Evolutionary conservation across 2,329 filamentous ascomycete species (phyloP), one percentile per base, ranked within the genome.

Genomic region (Xylaria sp.): DNA sequence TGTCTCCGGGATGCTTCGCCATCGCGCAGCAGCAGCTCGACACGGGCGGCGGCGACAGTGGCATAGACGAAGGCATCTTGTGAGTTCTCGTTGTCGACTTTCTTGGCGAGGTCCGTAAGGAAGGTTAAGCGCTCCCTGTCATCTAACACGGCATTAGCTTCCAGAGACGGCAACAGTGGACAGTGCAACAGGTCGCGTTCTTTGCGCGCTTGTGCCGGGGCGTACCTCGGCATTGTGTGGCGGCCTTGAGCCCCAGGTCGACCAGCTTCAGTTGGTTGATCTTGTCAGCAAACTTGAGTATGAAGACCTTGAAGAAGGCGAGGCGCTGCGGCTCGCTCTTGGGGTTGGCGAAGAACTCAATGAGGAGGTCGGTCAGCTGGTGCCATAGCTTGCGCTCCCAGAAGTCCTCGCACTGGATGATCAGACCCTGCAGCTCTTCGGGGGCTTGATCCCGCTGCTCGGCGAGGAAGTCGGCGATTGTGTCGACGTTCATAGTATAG

Each of bases 371-470:
- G 44, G 96, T 99, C 75, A 99, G 91, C 84, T 99, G 94, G 85
- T 99, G 96, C 96, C 96, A 99, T 83, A 99, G 88, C 85, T 98
- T 98, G 78, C 95, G 91, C 86, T 99, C 96, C 96, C 96, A 99
- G 79, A 90, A 93, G 80, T 97, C 94, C 85, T 99, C 96, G 74
- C 99, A 97, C 77, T 91, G 90, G 76, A 99, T 88, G 81, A 98
- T 93, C 78, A 93, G 89, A 77, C 91, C 88, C 83, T 98, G 94
- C 63, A 97, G 89, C 81, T 97, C 92, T 75, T 94, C 92, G 62
- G 94, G 92, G 77, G 94, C 93, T 80, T 90, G 86, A 79, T 97
- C 94, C 80, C 94, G 92, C 88, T 97, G 93, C 76, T 97, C 92
- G 70, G 90, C 89, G 73, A 99, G 92, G 84, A 98, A 97, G 81